Evolutionary conservation across 106 monocot species (phyloP).

Genomic region (Dioscorea dumetorum): DNA sequence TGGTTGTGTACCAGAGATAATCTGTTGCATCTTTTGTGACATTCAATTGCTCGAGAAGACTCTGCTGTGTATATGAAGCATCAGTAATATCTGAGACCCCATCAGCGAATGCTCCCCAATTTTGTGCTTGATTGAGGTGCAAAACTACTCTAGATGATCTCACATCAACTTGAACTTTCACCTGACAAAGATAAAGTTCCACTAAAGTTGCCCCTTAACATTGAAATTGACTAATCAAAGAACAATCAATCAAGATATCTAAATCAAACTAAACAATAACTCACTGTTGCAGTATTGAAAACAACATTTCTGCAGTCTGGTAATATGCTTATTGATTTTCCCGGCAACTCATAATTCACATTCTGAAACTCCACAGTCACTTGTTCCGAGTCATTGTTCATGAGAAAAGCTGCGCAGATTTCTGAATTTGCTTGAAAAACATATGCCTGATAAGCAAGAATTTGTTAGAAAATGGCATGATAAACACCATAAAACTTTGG

Average conservation of each 20-base stretch:
- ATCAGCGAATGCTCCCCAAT: constrained; percentile 57
- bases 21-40: constrained; percentile 79
- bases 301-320: constrained; percentile 46
- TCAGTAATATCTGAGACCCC: constrained; percentile 14
- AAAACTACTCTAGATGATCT: constrained; percentile 35
- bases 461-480: no score
- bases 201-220: no score
- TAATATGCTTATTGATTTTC: constrained; percentile 66
- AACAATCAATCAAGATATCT: no score
- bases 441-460: constrained; percentile 39
- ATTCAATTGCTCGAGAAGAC: constrained; percentile 54
- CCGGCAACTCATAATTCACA: constrained; percentile 32
- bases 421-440: constrained; percentile 47
- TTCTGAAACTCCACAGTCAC: constrained; percentile 42
- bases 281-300: constrained; percentile 61
- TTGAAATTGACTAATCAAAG: no score
- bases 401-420: constrained; percentile 67
- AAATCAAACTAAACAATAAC: no score
- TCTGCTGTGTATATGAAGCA: constrained; percentile 16
- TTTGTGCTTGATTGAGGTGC: constrained; percentile 21
- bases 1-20: constrained; percentile 83
- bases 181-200: constrained; percentile 15
- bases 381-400: constrained; percentile 36
- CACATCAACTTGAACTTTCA: constrained; percentile 40
- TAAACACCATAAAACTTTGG: neutral